Evolutionary conservation across 345 rosid genomes (phyloP).

Genomic region (Citrus inodora): DNA sequence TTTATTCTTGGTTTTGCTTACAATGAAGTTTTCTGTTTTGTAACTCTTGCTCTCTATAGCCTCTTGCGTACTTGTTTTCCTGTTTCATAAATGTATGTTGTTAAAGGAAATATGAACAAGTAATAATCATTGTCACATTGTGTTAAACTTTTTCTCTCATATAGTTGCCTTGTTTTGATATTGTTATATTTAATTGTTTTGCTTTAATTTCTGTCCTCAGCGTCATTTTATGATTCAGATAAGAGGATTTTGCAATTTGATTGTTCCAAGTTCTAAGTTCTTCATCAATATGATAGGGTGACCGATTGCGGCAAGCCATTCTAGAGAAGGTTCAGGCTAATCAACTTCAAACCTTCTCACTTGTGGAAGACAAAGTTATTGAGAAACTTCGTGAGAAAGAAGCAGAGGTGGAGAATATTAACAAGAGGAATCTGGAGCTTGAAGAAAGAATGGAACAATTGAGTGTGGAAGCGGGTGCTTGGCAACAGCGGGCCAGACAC

Average conservation of each 20-base stretch:
- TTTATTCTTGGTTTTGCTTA: background rate
- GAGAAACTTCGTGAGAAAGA: slow-evolving; percentile 70
- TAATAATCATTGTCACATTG: background rate
- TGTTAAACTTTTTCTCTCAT: background rate
- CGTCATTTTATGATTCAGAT: background rate
- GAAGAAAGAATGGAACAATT: slow-evolving; percentile 71
- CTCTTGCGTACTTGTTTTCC: background rate
- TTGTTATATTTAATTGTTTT: background rate
- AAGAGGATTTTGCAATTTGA: background rate
- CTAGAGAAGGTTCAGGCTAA: slow-evolving; percentile 56
- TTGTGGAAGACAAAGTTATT: slow-evolving; percentile 53
- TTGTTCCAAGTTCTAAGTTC: background rate
- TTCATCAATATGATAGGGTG: slow-evolving; percentile 40
- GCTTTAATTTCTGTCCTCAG: background rate
- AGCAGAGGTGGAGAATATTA: slow-evolving; percentile 62
- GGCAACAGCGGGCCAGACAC: slow-evolving; percentile 75
- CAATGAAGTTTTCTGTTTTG: background rate
- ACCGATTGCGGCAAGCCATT: slow-evolving; percentile 49
- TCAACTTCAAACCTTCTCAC: slow-evolving; percentile 57
- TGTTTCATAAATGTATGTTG: background rate
- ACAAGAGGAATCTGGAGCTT: slow-evolving; percentile 70
- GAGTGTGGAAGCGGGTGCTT: slow-evolving; percentile 62
- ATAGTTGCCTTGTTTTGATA: background rate
- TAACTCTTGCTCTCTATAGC: background rate
- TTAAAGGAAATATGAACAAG: background rate